phyloP scores from a whole-genome alignment of 140 eudicot genomes.

The Ambrosia hybrid region DNA sequence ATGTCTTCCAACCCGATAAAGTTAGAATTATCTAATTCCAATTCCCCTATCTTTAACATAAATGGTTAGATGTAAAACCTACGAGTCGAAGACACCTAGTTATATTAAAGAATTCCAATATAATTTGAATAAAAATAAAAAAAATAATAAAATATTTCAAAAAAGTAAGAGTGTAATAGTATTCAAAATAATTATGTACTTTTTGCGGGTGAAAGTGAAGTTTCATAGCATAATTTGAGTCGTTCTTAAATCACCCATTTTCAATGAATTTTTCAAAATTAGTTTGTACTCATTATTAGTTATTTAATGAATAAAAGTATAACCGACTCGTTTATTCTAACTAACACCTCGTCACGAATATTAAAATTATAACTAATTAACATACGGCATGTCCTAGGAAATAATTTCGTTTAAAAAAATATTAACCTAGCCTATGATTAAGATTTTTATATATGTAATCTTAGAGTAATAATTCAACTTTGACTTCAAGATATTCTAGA shows the following conservation, averaged over 20 bases:
- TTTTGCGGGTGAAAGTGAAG: not conserved
- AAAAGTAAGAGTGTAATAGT: not conserved
- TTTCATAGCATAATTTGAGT: not conserved
- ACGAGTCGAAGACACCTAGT: not conserved
- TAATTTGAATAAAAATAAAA: too few species aligned
- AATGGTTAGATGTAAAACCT: not conserved
- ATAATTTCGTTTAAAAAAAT: not conserved
- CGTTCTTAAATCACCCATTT: not conserved
- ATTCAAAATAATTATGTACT: not conserved
- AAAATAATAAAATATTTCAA: not conserved
- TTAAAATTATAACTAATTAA: too few species aligned
- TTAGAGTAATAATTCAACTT: not conserved
- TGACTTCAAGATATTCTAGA: not conserved
- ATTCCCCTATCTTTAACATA: too few species aligned
- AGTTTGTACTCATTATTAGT: not conserved
- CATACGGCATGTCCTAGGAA: slow-evolving; percentile 4
- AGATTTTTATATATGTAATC: not conserved
- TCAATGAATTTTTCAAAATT: slow-evolving; percentile 3
- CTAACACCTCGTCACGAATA: not conserved
- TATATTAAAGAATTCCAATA: not conserved
- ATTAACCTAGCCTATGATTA: slow-evolving; percentile 9
- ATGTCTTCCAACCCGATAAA: too few species aligned
- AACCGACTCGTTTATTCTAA: not conserved
- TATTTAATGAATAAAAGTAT: not conserved
- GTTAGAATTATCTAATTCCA: too few species aligned